phyloP scores from a whole-genome alignment of 768 basidiomycete genomes.

The Boletus pseudopeckii region DNA sequence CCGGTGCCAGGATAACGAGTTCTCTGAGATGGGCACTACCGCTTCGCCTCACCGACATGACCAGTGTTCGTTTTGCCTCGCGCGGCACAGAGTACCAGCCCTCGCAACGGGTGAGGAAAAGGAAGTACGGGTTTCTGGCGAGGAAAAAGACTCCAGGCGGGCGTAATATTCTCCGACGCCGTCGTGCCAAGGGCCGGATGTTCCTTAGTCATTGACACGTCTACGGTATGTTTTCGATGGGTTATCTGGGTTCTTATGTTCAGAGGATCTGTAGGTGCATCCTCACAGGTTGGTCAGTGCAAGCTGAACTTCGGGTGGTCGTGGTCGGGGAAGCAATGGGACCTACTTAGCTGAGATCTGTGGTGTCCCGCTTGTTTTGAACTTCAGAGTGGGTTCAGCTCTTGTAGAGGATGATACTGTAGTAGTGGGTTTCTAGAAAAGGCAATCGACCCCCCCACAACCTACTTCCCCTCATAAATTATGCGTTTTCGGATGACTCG shows the following conservation, averaged over 20 bases:
- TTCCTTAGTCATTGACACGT: conserved; percentile 68
- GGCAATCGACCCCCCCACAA: conserved; percentile 10
- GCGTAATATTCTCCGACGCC: conserved; percentile 65
- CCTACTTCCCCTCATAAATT: too few relatives aligned
- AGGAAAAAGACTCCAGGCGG: conserved; percentile 67
- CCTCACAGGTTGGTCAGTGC: neutral
- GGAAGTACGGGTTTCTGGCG: conserved; percentile 87
- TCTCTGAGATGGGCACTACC: conserved; percentile 24
- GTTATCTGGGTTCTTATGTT: neutral
- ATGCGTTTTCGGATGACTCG: too few relatives aligned
- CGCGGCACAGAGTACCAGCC: conserved; percentile 94
- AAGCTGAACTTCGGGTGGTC: conserved; percentile 1
- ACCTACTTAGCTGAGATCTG: neutral
- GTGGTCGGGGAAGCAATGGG: neutral
- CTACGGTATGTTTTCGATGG: conserved; percentile 10
- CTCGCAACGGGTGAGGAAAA: conserved; percentile 89
- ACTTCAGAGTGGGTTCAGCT: too few relatives aligned
- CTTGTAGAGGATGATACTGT: too few relatives aligned
- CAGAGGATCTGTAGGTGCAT: neutral
- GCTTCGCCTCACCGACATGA: conserved; percentile 15
- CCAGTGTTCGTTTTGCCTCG: conserved; percentile 50
- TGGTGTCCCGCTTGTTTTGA: neutral
- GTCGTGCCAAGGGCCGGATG: conserved; percentile 73
- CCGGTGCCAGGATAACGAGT: conserved; percentile 11
- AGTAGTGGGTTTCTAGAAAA: conserved; percentile 17